A percentile compares a stretch with the other conserved stretches of the same genome.
Evolutionary conservation across 2,329 filamentous ascomycete genomes (phyloP).

Genomic region (Colletotrichum costaricense): DNA sequence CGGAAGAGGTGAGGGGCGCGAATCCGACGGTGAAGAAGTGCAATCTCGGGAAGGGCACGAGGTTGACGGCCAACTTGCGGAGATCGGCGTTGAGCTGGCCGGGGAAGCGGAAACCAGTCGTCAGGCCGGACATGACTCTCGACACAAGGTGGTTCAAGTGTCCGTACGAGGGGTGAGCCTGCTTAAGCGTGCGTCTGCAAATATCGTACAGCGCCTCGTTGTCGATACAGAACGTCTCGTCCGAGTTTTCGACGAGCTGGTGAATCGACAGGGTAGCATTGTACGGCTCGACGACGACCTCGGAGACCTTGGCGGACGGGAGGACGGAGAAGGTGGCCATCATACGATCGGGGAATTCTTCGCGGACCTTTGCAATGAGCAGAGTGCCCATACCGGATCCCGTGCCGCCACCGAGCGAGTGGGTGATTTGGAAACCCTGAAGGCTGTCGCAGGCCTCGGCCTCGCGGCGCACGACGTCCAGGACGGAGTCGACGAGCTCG

Average conservation of each 20-base stretch:
- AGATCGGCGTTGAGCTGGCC: constrained; percentile 99
- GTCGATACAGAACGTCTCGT: constrained; percentile 99
- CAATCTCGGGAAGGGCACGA: constrained; percentile 99
- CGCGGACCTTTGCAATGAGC: constrained; percentile 99
- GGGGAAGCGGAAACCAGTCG: constrained; percentile 98
- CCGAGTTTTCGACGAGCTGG: constrained; percentile 99
- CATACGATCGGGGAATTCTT: constrained; percentile 99
- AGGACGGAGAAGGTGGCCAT: constrained; percentile 99
- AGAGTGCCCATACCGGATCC: constrained; percentile 99
- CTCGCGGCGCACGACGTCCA: constrained; percentile 98
- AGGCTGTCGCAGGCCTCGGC: constrained; percentile 99
- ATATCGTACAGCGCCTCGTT: constrained; percentile 99
- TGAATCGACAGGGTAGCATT: constrained; percentile 99
- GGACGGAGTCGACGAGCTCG: constrained; percentile 96
- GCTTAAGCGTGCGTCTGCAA: constrained; percentile 99
- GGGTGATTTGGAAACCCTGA: constrained; percentile 99
- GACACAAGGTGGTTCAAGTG: constrained; percentile 99
- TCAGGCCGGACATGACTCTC: constrained; percentile 99
- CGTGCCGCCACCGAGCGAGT: constrained; percentile 99
- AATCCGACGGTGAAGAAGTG: constrained; percentile 99
- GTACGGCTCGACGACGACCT: constrained; percentile 99
- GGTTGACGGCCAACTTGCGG: constrained; percentile 99
- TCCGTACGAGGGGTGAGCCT: constrained; percentile 97
- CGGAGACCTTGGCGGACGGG: constrained; percentile 98
- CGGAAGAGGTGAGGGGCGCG: constrained; percentile 88